phyloP scores from a whole-genome alignment of 495 filamentous ascomycete genomes.

The Aspergillus carlsbadensis region DNA sequence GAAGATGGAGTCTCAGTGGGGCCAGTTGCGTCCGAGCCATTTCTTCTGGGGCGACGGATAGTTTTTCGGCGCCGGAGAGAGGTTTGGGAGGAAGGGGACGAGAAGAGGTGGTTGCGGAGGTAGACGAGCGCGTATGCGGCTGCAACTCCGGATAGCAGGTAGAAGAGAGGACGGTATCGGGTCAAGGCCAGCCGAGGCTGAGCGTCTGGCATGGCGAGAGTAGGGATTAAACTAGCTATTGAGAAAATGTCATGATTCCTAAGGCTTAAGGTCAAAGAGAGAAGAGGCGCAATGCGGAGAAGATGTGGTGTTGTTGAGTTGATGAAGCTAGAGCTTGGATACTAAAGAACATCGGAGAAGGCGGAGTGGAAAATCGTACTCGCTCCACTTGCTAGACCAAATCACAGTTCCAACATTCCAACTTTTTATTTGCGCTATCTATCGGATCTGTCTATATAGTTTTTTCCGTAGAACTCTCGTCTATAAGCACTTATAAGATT shows the following conservation, averaged over 20 bases:
- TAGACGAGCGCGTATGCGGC: slow-evolving; percentile 50
- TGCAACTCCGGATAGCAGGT: slow-evolving; percentile 49
- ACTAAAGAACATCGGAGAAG: not conserved
- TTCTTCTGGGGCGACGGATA: slow-evolving; percentile 40
- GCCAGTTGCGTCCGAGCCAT: slow-evolving; percentile 25
- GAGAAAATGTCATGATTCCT: slow-evolving; percentile 17
- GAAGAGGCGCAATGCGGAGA: not conserved
- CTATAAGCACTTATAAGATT: not conserved
- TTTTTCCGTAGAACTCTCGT: not conserved
- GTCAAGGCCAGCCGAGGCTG: slow-evolving; percentile 38
- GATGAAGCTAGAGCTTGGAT: not conserved
- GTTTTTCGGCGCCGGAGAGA: slow-evolving; percentile 49
- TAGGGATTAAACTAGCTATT: slow-evolving; percentile 15
- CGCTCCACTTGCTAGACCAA: not conserved
- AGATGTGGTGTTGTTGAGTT: not conserved
- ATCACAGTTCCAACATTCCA: not conserved
- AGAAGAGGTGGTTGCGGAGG: slow-evolving; percentile 39
- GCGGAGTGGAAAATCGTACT: slow-evolving; percentile 6
- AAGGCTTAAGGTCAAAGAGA: not conserved
- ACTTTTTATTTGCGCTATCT: not conserved
- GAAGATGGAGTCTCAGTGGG: slow-evolving; percentile 36
- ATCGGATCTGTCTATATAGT: not conserved
- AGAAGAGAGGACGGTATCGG: slow-evolving; percentile 50
- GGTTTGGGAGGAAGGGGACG: slow-evolving; percentile 24
- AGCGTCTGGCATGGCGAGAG: slow-evolving; percentile 36